Percentiles rank a stretch among this genome's conserved stretches.
These are phyloP conservation scores for Bacterosira constricta DNA, from an alignment of 108 stramenopile genomes.

Conservation along the genomic window DNA sequence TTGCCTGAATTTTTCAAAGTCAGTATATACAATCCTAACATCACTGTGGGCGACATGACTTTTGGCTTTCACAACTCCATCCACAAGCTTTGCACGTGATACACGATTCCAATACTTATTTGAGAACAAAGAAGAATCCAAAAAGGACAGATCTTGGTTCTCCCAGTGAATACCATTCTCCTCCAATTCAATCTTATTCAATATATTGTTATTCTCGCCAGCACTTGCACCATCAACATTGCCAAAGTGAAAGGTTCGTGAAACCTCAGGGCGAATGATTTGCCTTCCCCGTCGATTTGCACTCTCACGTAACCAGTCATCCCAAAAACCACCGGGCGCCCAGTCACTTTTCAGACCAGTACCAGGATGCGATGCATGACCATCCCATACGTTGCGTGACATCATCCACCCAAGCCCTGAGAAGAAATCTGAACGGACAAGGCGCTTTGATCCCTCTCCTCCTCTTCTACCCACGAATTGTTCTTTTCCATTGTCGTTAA, in stretches of 20 bases:
- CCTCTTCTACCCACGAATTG: too few species aligned
- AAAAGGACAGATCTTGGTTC: constrained; percentile 65
- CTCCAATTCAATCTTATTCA: constrained; percentile 66
- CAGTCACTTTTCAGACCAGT: constrained; percentile 64
- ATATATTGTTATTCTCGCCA: constrained; percentile 44
- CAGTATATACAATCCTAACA: constrained; percentile 57
- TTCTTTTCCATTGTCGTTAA: constrained; percentile 91
- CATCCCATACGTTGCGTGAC: constrained; percentile 71
- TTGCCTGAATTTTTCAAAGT: constrained; percentile 47
- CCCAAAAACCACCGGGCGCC: constrained; percentile 88
- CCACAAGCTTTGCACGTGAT: constrained; percentile 33
- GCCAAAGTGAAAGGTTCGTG: constrained; percentile 90
- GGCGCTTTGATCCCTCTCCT: constrained; percentile 48
- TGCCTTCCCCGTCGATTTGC: constrained; percentile 77
- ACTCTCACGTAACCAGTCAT: constrained; percentile 96
- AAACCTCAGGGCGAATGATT: constrained; percentile 83
- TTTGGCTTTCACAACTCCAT: constrained; percentile 50
- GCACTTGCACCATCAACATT: constrained; percentile 61
- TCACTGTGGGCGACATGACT: constrained; percentile 36
- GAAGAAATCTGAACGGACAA: constrained; percentile 91
- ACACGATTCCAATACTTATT: constrained; percentile 54
- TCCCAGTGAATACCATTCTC: constrained; percentile 65
- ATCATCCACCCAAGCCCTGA: constrained; percentile 98
- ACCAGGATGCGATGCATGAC: constrained; percentile 33
- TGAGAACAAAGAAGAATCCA: constrained; percentile 53